These are phyloP conservation scores for Cucumis sativus DNA, from an alignment of 306 rosid genomes.

Conservation along the genomic window Cucumber_9930_V3 NC_026658.2:2508001-2508500, in stretches of 20 bases:
- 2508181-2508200: not conserved
- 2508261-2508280: conserved; percentile 6
- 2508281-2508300: conserved; percentile 74
- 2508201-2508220: not conserved
- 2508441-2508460: conserved; percentile 68
- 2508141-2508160: not conserved
- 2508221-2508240: not conserved
- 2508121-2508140: not conserved
- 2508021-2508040: conserved; percentile 1
- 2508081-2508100: not conserved
- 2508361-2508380: conserved; percentile 43
- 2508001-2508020: conserved; percentile 8
- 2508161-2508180: not conserved
- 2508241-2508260: conserved; percentile 34
- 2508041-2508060: conserved; percentile 7
- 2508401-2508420: conserved; percentile 40
- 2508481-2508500: conserved; percentile 70
- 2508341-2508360: conserved; percentile 48
- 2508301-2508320: conserved; percentile 95
- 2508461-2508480: conserved; percentile 61
- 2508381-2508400: conserved; percentile 69
- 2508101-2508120: not conserved
- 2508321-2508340: conserved; percentile 62
- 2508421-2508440: conserved; percentile 28
- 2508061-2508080: not conserved